Conservation (phyloP, 2,329 filamentous ascomycete species). For the Fusarium oligoseptatum region DNA sequence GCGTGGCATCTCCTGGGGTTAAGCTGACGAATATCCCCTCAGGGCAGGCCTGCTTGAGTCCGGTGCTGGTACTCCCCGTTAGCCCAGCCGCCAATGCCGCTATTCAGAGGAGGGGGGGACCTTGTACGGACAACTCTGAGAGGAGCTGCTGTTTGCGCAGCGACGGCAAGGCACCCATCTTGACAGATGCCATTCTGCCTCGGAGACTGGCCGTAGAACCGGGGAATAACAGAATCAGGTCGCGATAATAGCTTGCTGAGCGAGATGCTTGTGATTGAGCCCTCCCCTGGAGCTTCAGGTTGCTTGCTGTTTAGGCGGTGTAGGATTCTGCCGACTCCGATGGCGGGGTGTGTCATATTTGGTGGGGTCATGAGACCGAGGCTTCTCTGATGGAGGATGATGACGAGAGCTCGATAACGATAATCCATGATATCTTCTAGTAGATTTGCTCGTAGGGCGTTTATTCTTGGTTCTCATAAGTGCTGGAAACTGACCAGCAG, state of each 20-base stretch:
- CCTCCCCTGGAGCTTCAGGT: not conserved
- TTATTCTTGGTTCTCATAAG: slow-evolving; percentile 3
- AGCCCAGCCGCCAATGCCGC: slow-evolving; percentile 30
- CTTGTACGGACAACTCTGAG: slow-evolving; percentile 79
- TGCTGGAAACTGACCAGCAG: slow-evolving; percentile 31
- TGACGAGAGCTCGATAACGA: not conserved
- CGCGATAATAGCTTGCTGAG: not conserved
- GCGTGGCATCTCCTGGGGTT: slow-evolving; percentile 81
- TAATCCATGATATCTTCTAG: not conserved
- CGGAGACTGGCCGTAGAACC: not conserved
- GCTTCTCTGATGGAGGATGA: not conserved
- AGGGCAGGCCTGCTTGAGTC: slow-evolving; percentile 84
- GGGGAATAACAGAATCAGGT: not conserved
- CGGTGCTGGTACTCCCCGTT: slow-evolving; percentile 68
- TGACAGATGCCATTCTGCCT: slow-evolving; percentile 58
- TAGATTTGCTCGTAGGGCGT: not conserved
- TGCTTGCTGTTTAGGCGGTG: slow-evolving; percentile 38
- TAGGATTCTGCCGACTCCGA: slow-evolving; percentile 15
- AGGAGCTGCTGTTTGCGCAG: slow-evolving; percentile 82
- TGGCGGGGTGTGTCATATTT: slow-evolving; percentile 1
- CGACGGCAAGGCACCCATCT: slow-evolving; percentile 63
- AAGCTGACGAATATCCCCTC: slow-evolving; percentile 89
- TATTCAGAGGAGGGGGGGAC: slow-evolving; percentile 6
- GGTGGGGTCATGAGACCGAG: slow-evolving; percentile 1
- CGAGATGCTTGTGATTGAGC: not conserved